These are phyloP conservation scores for Leptomonas pyrrhocoris DNA, from an alignment of 208 protist species.

Conservation along the genomic window DNA sequence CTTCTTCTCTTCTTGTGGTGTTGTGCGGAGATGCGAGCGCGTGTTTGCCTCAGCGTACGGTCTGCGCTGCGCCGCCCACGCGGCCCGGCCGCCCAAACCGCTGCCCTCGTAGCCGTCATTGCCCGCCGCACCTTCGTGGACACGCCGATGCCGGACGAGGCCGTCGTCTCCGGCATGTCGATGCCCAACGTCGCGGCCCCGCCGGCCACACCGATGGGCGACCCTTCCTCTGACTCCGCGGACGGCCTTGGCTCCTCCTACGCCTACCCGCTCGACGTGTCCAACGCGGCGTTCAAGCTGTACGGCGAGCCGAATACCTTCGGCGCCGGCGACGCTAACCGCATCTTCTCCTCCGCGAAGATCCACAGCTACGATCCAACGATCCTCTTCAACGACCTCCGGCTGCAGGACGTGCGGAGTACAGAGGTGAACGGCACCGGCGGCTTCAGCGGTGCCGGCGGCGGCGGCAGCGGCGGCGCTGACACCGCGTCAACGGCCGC, in stretches of 20 bases:
- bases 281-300: slow-evolving; percentile 41
- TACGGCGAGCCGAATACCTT: slow-evolving; percentile 54
- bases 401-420: slow-evolving; percentile 37
- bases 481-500: slow-evolving; percentile 25
- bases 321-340: slow-evolving; percentile 41
- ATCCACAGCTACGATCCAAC: slow-evolving; percentile 63
- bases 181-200: slow-evolving; percentile 3
- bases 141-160: slow-evolving; percentile 21
- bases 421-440: not conserved
- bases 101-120: too few relatives aligned
- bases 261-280: slow-evolving; percentile 48
- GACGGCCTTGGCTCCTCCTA: slow-evolving; percentile 26
- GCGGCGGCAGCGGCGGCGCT: slow-evolving; percentile 8
- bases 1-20: not conserved
- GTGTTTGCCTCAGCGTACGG: not conserved
- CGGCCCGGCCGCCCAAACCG: not conserved
- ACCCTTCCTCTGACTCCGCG: slow-evolving; percentile 6
- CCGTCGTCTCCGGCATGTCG: slow-evolving; percentile 15
- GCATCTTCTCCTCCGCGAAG: slow-evolving; percentile 54
- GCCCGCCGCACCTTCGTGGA: slow-evolving; percentile 28
- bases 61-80: not conserved
- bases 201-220: slow-evolving; percentile 6
- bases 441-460: not conserved
- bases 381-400: slow-evolving; percentile 51
- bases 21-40: not conserved